phyloP scores from a whole-genome alignment of 306 rosid species.

The Dryas octopetala region DNA sequence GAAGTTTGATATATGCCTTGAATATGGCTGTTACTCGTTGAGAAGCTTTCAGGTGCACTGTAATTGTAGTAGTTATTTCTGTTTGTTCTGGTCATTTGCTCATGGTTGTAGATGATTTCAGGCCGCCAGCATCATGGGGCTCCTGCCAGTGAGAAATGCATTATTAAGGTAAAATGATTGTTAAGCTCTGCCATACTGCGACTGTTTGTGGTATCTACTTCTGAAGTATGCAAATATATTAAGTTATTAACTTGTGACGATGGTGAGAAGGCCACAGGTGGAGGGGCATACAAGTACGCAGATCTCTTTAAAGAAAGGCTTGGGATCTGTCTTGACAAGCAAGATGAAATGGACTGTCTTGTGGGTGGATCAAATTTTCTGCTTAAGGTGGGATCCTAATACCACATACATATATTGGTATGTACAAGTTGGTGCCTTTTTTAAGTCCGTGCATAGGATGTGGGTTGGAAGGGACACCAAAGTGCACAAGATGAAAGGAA shows the following conservation, averaged over 20 bases:
- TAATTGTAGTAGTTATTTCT: conserved; percentile 4
- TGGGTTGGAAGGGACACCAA: not conserved
- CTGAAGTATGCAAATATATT: conserved; percentile 33
- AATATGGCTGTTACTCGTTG: not conserved
- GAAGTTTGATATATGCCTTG: not conserved
- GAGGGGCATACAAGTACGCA: conserved; percentile 76
- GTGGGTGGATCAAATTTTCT: conserved; percentile 97
- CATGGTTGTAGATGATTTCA: conserved; percentile 43
- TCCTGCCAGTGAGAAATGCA: conserved; percentile 41
- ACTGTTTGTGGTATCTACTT: conserved; percentile 29
- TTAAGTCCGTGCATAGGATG: conserved; percentile 13
- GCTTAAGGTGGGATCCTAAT: conserved; percentile 68
- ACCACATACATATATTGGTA: conserved; percentile 22
- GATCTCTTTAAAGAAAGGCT: conserved; percentile 82
- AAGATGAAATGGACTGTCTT: conserved; percentile 97
- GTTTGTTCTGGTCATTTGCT: conserved; percentile 39
- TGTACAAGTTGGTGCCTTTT: conserved; percentile 5
- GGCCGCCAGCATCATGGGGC: conserved; percentile 51
- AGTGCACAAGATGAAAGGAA: not conserved
- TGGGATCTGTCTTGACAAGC: conserved; percentile 77
- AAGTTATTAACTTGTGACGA: conserved; percentile 11
- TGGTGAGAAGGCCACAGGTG: conserved; percentile 91
- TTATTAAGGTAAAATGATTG: conserved; percentile 55
- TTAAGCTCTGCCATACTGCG: conserved; percentile 8
- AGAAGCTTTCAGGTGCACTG: not conserved